Evolutionary conservation across 2,329 filamentous ascomycete species (phyloP).

Genomic region (Aspergillus flavus): DNA sequence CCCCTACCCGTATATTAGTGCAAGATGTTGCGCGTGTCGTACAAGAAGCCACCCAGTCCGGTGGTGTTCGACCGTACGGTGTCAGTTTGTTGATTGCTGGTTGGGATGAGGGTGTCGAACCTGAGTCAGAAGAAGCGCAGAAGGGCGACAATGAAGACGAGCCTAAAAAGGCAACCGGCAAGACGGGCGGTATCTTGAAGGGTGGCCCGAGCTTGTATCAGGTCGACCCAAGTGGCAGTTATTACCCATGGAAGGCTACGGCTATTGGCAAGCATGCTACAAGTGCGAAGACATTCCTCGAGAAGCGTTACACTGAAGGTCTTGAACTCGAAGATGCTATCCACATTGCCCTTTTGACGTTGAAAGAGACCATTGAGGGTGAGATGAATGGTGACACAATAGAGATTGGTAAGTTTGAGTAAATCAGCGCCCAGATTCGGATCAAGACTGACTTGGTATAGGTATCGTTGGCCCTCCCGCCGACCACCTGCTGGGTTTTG

Average conservation of each 20-base stretch:
- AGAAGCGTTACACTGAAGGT: slow-evolving; percentile 98
- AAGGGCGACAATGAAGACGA: slow-evolving; percentile 58
- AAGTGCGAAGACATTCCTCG: slow-evolving; percentile 96
- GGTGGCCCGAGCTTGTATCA: slow-evolving; percentile 97
- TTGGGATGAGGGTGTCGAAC: slow-evolving; percentile 96
- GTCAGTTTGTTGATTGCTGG: slow-evolving; percentile 94
- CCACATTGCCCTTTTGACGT: slow-evolving; percentile 92
- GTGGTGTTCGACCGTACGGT: slow-evolving; percentile 94
- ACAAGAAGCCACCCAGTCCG: slow-evolving; percentile 98
- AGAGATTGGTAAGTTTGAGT: slow-evolving; percentile 75
- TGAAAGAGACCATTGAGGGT: slow-evolving; percentile 99
- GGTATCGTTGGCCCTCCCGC: slow-evolving; percentile 95
- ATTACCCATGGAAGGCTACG: slow-evolving; percentile 99
- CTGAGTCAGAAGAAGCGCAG: slow-evolving; percentile 70
- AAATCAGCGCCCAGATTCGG: background rate
- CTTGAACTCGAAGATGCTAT: slow-evolving; percentile 97
- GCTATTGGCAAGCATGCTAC: slow-evolving; percentile 98
- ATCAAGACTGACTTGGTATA: slow-evolving; percentile 39
- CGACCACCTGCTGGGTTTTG: slow-evolving; percentile 86
- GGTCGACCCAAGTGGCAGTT: slow-evolving; percentile 97
- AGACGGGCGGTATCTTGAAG: slow-evolving; percentile 94
- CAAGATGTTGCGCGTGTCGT: slow-evolving; percentile 97
- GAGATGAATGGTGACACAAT: slow-evolving; percentile 99
- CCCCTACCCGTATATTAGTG: slow-evolving; percentile 97
- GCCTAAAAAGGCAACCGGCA: slow-evolving; percentile 72